Base-by-base conservation (phyloP, 768 basidiomycete species). In the Psilocybe subaeruginosa region DNA sequence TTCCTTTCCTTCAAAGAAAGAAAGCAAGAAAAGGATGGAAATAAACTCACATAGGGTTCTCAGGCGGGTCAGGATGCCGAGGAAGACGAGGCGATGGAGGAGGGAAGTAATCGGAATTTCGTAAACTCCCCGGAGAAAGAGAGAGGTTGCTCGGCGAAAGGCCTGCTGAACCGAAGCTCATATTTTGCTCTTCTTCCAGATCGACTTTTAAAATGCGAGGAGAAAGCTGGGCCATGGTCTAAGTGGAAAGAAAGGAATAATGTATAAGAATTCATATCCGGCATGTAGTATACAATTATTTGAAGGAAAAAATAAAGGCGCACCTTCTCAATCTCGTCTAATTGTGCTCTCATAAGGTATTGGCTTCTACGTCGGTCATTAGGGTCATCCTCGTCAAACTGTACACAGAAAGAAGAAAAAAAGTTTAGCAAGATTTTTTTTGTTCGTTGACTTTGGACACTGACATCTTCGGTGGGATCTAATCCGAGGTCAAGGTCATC, bases 241-340 rank as follows among this genome's bases (percentile, higher is more conserved):
- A 64, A 16, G 45, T 41, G 31, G 59, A 31, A 31, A 49, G 23
- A 33, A 3, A 16, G 17, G 11, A 23, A 35, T 23, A 23, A 23
- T 23, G 23, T n/a, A 19, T 33, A n/a, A 35, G 14, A 23, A 8
- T 33, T 53, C n/a, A 33, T 35, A 35, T 48, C 17, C 33, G 23
- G 23, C 23, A 23, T 35, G 33, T 35, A 35, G 33, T 6, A 35
- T 35, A 7, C 33, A 35, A 3, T 7, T 7, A 35, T 35, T 35
- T 35, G 33, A 35, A 17, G 27, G 7, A 51, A 43, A 33, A 45
- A 29, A 35, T 27, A 50, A 29, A 49, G 31, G 67, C 67, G 6
- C 62, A 79, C 91, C 80, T 82, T 82, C 70, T 94, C 92, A 50
- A 94, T 89, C 72, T 90, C 89, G 69, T 94, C 92, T 23, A 94